A percentile compares a stretch with the other conserved stretches of the same genome.
phyloP scores from a whole-genome alignment of 2,329 filamentous ascomycete genomes.

The Rutstroemia sp. region DNA sequence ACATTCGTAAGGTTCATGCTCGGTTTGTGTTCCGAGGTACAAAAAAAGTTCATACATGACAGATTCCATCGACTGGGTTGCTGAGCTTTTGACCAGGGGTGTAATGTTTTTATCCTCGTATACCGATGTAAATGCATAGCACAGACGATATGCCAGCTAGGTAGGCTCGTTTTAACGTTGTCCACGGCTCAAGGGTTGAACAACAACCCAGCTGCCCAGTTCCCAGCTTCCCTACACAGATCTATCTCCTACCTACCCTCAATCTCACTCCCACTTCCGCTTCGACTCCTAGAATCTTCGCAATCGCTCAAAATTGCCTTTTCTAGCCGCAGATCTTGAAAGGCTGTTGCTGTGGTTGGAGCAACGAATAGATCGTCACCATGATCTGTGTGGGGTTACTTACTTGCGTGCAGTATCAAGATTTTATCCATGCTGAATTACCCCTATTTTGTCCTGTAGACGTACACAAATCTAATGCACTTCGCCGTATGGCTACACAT shows the following conservation, averaged over 20 bases:
- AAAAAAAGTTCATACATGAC: background rate
- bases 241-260: background rate
- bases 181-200: no score
- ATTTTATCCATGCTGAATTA: background rate
- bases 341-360: background rate
- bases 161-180: no score
- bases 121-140: no score
- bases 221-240: no score
- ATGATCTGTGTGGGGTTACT: slow-evolving; percentile 8
- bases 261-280: background rate
- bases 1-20: background rate
- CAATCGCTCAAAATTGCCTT: background rate
- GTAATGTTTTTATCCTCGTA: no score
- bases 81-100: no score
- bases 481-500: background rate
- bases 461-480: background rate
- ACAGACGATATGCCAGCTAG: no score
- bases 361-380: background rate
- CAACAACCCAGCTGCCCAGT: no score
- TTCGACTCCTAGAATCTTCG: no score
- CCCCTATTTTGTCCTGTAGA: background rate
- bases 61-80: background rate
- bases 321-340: background rate
- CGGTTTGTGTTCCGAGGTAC: background rate
- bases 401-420: slow-evolving; percentile 4